These are phyloP conservation scores for Neonectria coccinea DNA, from an alignment of 2,329 filamentous ascomycete species.

Conservation along the genomic window DNA sequence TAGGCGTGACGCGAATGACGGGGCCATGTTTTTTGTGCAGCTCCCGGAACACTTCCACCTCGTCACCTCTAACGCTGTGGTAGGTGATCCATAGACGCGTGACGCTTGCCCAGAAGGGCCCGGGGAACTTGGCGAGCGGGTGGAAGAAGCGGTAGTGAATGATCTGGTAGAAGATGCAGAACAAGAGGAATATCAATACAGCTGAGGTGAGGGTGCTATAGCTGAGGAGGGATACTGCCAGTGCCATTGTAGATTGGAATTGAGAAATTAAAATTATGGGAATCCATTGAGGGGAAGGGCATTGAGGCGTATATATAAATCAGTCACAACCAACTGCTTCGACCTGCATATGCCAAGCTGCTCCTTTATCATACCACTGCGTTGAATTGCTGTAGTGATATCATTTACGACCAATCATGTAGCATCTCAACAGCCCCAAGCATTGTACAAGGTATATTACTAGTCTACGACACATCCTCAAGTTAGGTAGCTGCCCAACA, in stretches of 20 bases:
- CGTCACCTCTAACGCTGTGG: constrained; percentile 35
- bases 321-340: not conserved
- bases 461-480: too few species aligned
- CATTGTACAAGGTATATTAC: too few species aligned
- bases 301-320: not conserved
- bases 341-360: not conserved
- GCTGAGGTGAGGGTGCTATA: not conserved
- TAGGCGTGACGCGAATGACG: not conserved
- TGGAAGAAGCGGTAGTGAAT: constrained; percentile 37
- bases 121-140: constrained; percentile 34
- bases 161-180: constrained; percentile 22
- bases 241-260: not conserved
- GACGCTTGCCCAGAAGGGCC: constrained; percentile 35
- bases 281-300: not conserved
- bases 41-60: constrained; percentile 13
- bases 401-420: not conserved
- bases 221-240: not conserved
- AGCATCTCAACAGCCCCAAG: not conserved
- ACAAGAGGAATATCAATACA: not conserved
- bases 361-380: not conserved
- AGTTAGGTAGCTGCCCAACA: not conserved
- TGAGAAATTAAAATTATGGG: not conserved
- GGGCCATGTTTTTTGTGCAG: not conserved
- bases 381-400: not conserved
- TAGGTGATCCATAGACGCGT: constrained; percentile 42